Conservation (phyloP, 2,329 filamentous ascomycete genomes). For the Scedosporium minutisporum region DNA sequence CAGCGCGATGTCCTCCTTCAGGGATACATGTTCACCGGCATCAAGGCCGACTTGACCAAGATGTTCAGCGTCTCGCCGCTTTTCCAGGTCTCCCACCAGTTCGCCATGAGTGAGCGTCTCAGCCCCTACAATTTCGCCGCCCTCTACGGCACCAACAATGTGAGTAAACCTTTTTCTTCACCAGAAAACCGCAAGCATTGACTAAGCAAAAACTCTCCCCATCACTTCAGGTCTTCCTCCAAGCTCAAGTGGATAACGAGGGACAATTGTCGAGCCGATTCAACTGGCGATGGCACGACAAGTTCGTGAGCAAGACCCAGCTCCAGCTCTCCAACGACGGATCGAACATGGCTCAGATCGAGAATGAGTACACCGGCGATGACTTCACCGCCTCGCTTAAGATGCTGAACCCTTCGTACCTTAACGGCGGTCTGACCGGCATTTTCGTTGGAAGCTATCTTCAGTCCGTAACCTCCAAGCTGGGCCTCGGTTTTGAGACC, state of each 20-base stretch:
- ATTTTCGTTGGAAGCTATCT: constrained; percentile 95
- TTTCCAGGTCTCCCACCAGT: constrained; percentile 96
- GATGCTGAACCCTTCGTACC: constrained; percentile 85
- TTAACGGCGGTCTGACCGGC: constrained; percentile 87
- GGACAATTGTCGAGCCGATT: constrained; percentile 77
- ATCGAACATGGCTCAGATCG: constrained; percentile 84
- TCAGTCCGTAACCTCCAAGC: constrained; percentile 78
- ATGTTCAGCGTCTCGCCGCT: constrained; percentile 86
- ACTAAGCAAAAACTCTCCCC: background rate
- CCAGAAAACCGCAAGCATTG: background rate
- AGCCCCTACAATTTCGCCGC: constrained; percentile 93
- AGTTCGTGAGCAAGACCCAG: constrained; percentile 77
- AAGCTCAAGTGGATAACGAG: constrained; percentile 92
- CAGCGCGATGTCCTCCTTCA: constrained; percentile 93
- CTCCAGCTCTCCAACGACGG: constrained; percentile 72
- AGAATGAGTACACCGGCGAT: constrained; percentile 87
- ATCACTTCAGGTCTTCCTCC: constrained; percentile 68
- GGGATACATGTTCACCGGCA: constrained; percentile 93
- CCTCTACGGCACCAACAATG: constrained; percentile 87
- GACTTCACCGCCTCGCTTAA: constrained; percentile 94
- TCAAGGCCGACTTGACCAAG: constrained; percentile 94
- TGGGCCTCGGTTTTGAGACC: constrained; percentile 82
- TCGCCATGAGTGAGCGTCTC: constrained; percentile 86
- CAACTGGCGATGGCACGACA: constrained; percentile 81
- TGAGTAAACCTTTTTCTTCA: constrained; percentile 28